Evolutionary conservation across 352 stramenopile genomes (phyloP).

Genomic region (Phytophthora sp.): DNA sequence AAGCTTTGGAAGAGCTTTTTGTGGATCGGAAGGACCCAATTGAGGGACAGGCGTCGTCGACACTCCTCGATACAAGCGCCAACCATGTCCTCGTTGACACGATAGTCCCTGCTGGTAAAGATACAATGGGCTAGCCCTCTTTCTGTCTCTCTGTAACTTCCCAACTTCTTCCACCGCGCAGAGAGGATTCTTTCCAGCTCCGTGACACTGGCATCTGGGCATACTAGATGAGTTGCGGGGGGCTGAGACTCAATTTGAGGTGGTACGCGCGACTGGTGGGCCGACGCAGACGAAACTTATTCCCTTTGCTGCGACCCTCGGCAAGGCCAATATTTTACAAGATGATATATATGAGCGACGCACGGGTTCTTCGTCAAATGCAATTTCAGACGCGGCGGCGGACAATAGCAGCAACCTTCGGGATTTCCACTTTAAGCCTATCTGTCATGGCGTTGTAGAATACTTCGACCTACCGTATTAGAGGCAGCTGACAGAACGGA

Average conservation of each 20-base stretch:
- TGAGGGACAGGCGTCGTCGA: conserved; percentile 19
- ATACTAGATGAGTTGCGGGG: too few relatives aligned
- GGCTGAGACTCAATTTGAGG: too few relatives aligned
- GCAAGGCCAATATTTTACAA: conserved; percentile 16
- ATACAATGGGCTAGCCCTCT: neutral
- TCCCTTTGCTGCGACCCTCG: conserved; percentile 10
- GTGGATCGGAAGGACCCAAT: conserved; percentile 21
- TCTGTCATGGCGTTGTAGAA: conserved; percentile 24
- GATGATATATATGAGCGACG: conserved; percentile 37
- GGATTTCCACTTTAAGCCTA: conserved; percentile 13
- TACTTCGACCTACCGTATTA: too few relatives aligned
- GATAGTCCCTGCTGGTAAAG: neutral
- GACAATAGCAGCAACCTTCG: too few relatives aligned
- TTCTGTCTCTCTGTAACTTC: conserved; percentile 4
- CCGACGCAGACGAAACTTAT: conserved; percentile 15
- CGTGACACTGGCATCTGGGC: conserved; percentile 2
- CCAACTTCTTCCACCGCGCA: conserved; percentile 7
- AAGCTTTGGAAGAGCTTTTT: conserved; percentile 18
- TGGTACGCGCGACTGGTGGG: neutral
- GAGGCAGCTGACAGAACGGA: too few relatives aligned
- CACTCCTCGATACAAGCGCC: neutral
- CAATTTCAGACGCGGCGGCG: conserved; percentile 14
- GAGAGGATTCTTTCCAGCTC: conserved; percentile 15
- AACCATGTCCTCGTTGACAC: neutral
- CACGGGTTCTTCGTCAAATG: conserved; percentile 11